Evolutionary conservation across 768 basidiomycete genomes (phyloP).

Genomic region (Dioszegia crocea): DNA sequence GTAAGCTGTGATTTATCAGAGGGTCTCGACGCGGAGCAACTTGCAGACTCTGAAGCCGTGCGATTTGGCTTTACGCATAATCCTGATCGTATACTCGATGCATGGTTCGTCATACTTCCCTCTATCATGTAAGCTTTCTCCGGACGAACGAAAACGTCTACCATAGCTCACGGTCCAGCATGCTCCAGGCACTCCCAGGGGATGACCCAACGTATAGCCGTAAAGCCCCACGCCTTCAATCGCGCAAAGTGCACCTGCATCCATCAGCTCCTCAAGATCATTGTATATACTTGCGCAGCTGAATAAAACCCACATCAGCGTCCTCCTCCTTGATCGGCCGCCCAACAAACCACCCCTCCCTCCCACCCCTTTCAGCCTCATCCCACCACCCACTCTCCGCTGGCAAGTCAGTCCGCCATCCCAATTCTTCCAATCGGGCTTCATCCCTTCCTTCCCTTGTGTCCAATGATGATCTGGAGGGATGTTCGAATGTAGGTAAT

Average conservation of each 20-base stretch:
- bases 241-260: constrained; percentile 78
- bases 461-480: neutral
- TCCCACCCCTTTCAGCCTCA: constrained; percentile 59
- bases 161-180: constrained; percentile 85
- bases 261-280: constrained; percentile 34
- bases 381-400: constrained; percentile 79
- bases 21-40: constrained; percentile 6
- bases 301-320: constrained; percentile 44
- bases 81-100: constrained; percentile 83
- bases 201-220: constrained; percentile 72
- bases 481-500: constrained; percentile 55
- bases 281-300: neutral
- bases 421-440: constrained; percentile 16
- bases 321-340: constrained; percentile 80
- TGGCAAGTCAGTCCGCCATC: constrained; percentile 61
- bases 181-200: constrained; percentile 95
- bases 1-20: neutral
- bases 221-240: constrained; percentile 92
- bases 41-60: constrained; percentile 69
- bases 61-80: constrained; percentile 84
- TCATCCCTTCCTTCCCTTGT: constrained; percentile 19
- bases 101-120: constrained; percentile 85
- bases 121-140: constrained; percentile 51
- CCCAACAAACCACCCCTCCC: constrained; percentile 67
- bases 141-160: neutral